These are phyloP conservation scores for Trypanosoma mega DNA, from an alignment of 208 protist genomes.

Conservation along the genomic window DNA sequence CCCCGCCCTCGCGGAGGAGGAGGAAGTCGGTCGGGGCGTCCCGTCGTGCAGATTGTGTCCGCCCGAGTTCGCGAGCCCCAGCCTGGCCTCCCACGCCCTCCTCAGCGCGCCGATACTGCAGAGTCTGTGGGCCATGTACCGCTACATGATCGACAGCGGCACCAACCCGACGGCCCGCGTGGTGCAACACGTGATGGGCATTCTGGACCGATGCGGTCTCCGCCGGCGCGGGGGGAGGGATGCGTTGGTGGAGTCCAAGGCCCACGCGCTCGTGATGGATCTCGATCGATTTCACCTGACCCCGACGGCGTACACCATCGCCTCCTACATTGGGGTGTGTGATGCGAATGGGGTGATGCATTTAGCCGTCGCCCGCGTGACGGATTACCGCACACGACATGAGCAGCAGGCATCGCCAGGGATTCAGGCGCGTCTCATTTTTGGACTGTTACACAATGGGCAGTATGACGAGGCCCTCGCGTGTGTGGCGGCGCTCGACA, in stretches of 20 bases:
- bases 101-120: slow-evolving; percentile 35
- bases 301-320: slow-evolving; percentile 72
- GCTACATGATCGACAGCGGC: slow-evolving; percentile 82
- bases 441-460: slow-evolving; percentile 58
- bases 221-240: slow-evolving; percentile 17
- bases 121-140: slow-evolving; percentile 72
- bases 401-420: slow-evolving; percentile 55
- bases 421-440: slow-evolving; percentile 61
- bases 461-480: slow-evolving; percentile 59
- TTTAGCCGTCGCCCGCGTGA: slow-evolving; percentile 67
- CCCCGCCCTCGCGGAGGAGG: slow-evolving; percentile 21
- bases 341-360: slow-evolving; percentile 64
- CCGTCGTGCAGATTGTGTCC: slow-evolving; percentile 30
- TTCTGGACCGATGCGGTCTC: slow-evolving; percentile 47
- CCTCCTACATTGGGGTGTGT: slow-evolving; percentile 73
- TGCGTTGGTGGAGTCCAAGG: slow-evolving; percentile 59
- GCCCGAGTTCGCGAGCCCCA: slow-evolving; percentile 35
- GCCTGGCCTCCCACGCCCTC: slow-evolving; percentile 39
- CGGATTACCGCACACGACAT: slow-evolving; percentile 71
- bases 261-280: slow-evolving; percentile 82
- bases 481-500: slow-evolving; percentile 63
- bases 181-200: slow-evolving; percentile 74
- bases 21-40: slow-evolving; percentile 18
- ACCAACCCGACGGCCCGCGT: slow-evolving; percentile 67
- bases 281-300: slow-evolving; percentile 66